Base-by-base conservation (phyloP, 495 filamentous ascomycete genomes). In the Penicillium pulvis region DNA sequence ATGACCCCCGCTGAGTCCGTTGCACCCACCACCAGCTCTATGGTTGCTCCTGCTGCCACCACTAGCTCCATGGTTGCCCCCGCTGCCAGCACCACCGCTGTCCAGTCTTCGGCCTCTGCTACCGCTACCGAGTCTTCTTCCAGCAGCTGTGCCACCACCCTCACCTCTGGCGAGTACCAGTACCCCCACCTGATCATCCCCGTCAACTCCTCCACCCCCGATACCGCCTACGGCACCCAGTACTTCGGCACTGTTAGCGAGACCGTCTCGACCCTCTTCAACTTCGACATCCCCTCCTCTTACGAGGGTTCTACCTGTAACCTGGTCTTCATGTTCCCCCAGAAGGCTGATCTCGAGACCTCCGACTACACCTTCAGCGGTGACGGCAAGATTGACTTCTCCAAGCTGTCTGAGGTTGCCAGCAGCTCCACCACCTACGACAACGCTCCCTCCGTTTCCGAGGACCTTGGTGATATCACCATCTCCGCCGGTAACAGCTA, bases 101-200 rank as follows among this genome's bases (percentile, higher is more conserved):
- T 48, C 46, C 50, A 12, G n/a, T 46, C 61, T 16, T 24, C 44
- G 17, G 44, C 42, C 46, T 44, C 60, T 14, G 20, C 60, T 20
- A 66, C 58, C 47, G 51, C 60, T 2, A 43, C 51, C 41, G n/a
- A 17, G 48, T 58, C 63, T 1, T 44, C 67, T 12, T 44, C 56
- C 24, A 55, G 67, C 41, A 64, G 70, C 59, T 87, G 84, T 69
- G 79, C 81, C 11, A 73, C 82, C 2, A 75, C 78, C 30, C 73
- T 86, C 14, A 71, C 73, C 19, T 17, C 16, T 6, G 30, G 19
- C 42, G 42, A 55, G 2, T 88, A 77, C 57, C 75, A 88, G 62
- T 85, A 74, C 66, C 88, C 89, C 14, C 83, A 88, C 67, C 74
- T 91, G 51, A 88, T 91, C 58, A 66, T 91, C 28, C 84, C 85